Evolutionary conservation across 2,329 filamentous ascomycete genomes (phyloP).

Genomic region (Anthostomella pinea): DNA sequence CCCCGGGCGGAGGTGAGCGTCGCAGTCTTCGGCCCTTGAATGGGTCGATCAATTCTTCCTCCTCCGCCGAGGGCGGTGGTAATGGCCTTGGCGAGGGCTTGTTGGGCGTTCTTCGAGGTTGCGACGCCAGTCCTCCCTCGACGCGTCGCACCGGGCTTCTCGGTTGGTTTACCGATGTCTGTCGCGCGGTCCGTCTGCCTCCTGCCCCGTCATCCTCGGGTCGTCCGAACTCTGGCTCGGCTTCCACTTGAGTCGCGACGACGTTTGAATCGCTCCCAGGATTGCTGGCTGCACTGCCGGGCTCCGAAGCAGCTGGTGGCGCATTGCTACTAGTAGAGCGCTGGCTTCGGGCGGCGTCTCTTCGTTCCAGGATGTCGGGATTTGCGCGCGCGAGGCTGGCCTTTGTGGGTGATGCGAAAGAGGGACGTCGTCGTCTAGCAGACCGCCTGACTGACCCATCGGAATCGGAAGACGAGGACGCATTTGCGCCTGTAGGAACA

Average conservation of each 20-base stretch:
- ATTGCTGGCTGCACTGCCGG: constrained; percentile 15
- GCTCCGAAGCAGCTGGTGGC: constrained; percentile 20
- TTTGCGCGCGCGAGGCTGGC: constrained; percentile 61
- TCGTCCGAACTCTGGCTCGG: constrained; percentile 20
- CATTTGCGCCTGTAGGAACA: constrained; percentile 33
- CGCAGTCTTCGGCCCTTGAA: constrained; percentile 37
- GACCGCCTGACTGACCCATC: constrained; percentile 15
- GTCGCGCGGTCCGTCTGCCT: constrained; percentile 4
- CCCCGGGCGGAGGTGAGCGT: constrained; percentile 35
- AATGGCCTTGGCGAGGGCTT: constrained; percentile 46
- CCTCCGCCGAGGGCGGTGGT: constrained; percentile 43
- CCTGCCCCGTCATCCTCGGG: constrained; percentile 1
- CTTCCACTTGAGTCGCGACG: constrained; percentile 31
- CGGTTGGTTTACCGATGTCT: constrained; percentile 5
- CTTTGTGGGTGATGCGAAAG: constrained; percentile 66
- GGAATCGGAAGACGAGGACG: constrained; percentile 10
- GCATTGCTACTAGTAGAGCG: constrained; percentile 13
- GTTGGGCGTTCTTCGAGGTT: constrained; percentile 39
- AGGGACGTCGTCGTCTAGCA: constrained; percentile 42
- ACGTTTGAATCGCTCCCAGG: constrained; percentile 28
- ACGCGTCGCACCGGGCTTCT: constrained; percentile 21
- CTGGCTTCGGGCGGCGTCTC: constrained; percentile 28
- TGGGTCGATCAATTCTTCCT: constrained; percentile 42
- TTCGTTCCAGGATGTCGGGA: constrained; percentile 52
- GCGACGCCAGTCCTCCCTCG: constrained; percentile 34